Evolutionary conservation across 495 filamentous ascomycete species (phyloP).

Genomic region (Lasiosphaeris hirsuta): DNA sequence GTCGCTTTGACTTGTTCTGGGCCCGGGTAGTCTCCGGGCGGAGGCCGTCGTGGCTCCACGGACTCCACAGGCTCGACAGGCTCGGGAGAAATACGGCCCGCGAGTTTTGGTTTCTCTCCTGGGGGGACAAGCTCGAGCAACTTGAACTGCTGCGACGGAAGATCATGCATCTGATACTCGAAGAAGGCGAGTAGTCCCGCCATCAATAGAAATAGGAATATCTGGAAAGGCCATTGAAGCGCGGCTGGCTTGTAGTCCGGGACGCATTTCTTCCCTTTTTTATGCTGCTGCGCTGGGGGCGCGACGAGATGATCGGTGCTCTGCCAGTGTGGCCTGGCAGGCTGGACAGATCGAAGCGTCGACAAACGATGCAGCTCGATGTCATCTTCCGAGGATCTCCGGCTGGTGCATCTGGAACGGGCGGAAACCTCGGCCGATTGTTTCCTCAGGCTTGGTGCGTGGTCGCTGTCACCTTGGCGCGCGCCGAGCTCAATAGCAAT

Average conservation of each 20-base stretch:
- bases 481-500: no score
- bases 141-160: neutral
- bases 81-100: no score
- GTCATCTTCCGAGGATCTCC: neutral
- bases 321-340: neutral
- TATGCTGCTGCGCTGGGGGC: neutral
- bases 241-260: constrained; percentile 2
- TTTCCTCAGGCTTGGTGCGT: no score
- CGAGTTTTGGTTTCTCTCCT: neutral
- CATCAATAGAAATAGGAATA: neutral
- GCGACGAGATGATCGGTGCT: constrained; percentile 3
- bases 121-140: neutral
- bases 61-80: no score
- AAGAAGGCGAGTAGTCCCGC: neutral
- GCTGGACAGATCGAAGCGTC: neutral
- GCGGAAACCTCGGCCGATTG: no score
- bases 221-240: constrained; percentile 2
- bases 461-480: no score
- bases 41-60: no score
- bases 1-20: no score
- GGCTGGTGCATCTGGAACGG: no score
- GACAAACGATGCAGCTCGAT: neutral
- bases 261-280: neutral
- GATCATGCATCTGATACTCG: constrained; percentile 6
- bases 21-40: no score